Evolutionary conservation across 371 early-diverging fungal species (phyloP), one percentile per base, ranked within the genome.

Genomic region (Rhizopus stolonifer): DNA sequence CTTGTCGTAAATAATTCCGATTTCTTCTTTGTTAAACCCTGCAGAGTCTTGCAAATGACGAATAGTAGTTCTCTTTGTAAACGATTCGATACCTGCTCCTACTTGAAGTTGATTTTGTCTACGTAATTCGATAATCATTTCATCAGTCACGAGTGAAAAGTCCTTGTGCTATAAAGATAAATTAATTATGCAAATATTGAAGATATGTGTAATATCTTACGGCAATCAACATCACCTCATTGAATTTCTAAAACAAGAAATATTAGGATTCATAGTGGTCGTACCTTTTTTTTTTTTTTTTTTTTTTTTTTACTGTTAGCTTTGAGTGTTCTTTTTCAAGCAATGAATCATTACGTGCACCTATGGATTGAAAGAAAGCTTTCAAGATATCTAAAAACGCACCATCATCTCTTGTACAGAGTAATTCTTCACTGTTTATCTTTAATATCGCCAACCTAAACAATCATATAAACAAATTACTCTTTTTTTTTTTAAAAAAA

Each of bases 51-150:
- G 72, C 26, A 98, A 63, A 59, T 90, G 90, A 5, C 97, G 84
- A 34, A 96, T 74, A 6, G 86, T 79, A 3, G 89, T 87, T 51
- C 94, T 90, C 56, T 95, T 96, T 1, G 96, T 87, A 62, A 91
- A 98, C 17, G 86, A 85, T 62, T 95, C 94, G 48, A 98, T 87
- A 21, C 92, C 89, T 48, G 96, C 96, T 23, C 94, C 90, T 1
- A 97, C 93, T 63, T 92, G 91, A 44, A 96, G 83, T 65, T 95
- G 94, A 56, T 89, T 87, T 15, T 85, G 83, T 47, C 86, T 85
- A 21, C 98, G 85, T 39, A 94, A 70, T 36, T 94, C 94, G 0
- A 76, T 75, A 11, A 98, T 80, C 61, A 80, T 72, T 8, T 87
- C 88, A 25, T 87, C 81, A 1, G 90, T 92, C 6, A 98, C 83